phyloP scores from a whole-genome alignment of 2,329 filamentous ascomycete genomes.

The Phialemoniopsis sp. region DNA sequence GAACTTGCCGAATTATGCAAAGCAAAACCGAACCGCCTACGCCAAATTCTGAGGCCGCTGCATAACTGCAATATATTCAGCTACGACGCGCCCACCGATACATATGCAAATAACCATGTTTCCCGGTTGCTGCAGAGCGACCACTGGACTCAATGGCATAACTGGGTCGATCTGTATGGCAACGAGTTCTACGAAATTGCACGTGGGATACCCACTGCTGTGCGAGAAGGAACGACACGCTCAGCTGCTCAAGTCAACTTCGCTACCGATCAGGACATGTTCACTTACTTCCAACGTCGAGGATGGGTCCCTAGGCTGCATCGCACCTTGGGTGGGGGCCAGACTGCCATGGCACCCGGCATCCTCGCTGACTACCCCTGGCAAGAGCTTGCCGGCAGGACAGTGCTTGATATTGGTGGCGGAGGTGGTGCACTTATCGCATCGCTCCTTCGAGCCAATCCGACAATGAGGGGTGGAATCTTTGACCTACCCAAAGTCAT shows the following conservation, averaged over 20 bases:
- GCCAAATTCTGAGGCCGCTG: background rate
- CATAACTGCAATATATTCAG: constrained; percentile 17
- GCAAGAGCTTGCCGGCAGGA: constrained; percentile 25
- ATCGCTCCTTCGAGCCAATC: constrained; percentile 21
- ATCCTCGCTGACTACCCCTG: constrained; percentile 35
- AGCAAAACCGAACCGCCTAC: background rate
- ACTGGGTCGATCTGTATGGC: constrained; percentile 37
- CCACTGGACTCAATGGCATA: constrained; percentile 40
- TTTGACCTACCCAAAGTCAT: constrained; percentile 28
- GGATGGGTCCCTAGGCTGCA: constrained; percentile 28
- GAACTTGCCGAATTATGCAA: constrained; percentile 9
- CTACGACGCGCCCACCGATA: constrained; percentile 17
- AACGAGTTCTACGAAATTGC: constrained; percentile 39
- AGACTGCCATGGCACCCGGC: constrained; percentile 28
- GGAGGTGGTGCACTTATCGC: constrained; percentile 32
- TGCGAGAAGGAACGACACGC: constrained; percentile 14
- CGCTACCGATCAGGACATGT: constrained; percentile 33
- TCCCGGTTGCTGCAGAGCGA: constrained; percentile 25
- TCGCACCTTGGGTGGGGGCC: constrained; percentile 28
- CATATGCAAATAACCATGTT: constrained; percentile 25
- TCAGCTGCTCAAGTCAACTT: constrained; percentile 31
- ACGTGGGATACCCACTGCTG: constrained; percentile 27
- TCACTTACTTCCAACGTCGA: constrained; percentile 26
- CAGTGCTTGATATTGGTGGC: constrained; percentile 32
- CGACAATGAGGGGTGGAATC: constrained; percentile 24